Conservation (phyloP, 257 asterid genomes). For the Plectranthus barbatus region DNA sequence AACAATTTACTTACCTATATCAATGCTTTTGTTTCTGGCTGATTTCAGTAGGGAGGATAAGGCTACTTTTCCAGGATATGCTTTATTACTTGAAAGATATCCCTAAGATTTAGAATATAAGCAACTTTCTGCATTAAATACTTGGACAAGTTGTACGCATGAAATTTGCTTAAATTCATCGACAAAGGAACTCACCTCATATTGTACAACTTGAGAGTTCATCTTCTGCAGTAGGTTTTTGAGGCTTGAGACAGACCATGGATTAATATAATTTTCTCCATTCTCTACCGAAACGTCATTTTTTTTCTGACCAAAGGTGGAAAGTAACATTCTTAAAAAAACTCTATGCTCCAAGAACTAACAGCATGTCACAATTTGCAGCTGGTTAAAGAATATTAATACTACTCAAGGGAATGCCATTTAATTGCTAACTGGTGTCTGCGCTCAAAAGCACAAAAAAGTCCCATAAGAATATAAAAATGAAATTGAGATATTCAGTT, state of each 20-base stretch:
- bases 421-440: neutral
- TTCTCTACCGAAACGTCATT: slow-evolving; percentile 23
- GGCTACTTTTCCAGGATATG: slow-evolving; percentile 80
- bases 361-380: neutral
- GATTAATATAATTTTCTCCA: slow-evolving; percentile 46
- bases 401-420: neutral
- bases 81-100: slow-evolving; percentile 47
- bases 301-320: slow-evolving; percentile 34
- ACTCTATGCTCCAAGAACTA: neutral
- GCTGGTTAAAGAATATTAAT: slow-evolving; percentile 2
- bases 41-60: slow-evolving; percentile 67
- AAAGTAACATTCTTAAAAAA: neutral
- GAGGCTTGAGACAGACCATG: slow-evolving; percentile 59
- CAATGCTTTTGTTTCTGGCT: slow-evolving; percentile 62
- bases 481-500: neutral
- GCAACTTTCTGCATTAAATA: slow-evolving; percentile 3
- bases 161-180: neutral
- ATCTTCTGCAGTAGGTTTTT: slow-evolving; percentile 32
- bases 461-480: neutral
- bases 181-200: slow-evolving; percentile 31
- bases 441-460: neutral
- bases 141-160: neutral
- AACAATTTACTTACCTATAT: slow-evolving; percentile 46
- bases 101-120: slow-evolving; percentile 43
- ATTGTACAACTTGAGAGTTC: slow-evolving; percentile 33